phyloP scores from a whole-genome alignment of 2,329 filamentous ascomycete species.

The Calonectria multiphialidica region DNA sequence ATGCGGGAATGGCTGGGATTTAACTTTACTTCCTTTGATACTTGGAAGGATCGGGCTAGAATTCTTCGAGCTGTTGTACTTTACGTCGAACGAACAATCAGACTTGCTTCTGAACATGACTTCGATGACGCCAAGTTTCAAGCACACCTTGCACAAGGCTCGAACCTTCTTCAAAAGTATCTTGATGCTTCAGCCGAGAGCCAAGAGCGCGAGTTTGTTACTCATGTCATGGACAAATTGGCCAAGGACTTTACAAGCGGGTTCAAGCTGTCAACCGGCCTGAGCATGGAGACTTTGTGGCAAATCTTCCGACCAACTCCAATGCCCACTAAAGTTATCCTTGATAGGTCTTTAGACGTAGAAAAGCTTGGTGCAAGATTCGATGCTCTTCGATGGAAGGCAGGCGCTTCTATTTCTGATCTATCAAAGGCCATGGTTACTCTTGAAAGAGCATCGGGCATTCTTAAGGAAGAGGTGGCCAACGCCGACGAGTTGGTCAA shows the following conservation, averaged over 20 bases:
- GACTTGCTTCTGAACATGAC: constrained; percentile 54
- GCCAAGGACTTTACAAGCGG: constrained; percentile 73
- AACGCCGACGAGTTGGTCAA: constrained; percentile 61
- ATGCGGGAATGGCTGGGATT: constrained; percentile 58
- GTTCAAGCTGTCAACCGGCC: constrained; percentile 80
- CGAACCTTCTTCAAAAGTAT: constrained; percentile 54
- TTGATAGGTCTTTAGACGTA: constrained; percentile 63
- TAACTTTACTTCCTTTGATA: constrained; percentile 40
- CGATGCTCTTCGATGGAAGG: constrained; percentile 71
- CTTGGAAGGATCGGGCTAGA: constrained; percentile 49
- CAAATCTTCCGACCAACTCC: constrained; percentile 74
- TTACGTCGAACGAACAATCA: constrained; percentile 67
- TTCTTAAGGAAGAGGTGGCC: constrained; percentile 59
- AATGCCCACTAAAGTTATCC: constrained; percentile 58
- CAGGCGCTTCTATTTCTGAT: constrained; percentile 62
- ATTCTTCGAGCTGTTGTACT: constrained; percentile 57
- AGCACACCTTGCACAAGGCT: constrained; percentile 68
- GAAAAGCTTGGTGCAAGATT: constrained; percentile 70
- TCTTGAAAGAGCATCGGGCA: constrained; percentile 66
- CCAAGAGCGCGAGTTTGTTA: constrained; percentile 52
- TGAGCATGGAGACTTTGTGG: constrained; percentile 87
- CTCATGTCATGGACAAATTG: constrained; percentile 55
- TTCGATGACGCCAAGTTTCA: constrained; percentile 76
- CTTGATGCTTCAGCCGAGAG: constrained; percentile 40
- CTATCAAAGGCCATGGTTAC: constrained; percentile 66